Conservation (phyloP, 768 basidiomycete species). For the Melanogaster broomeanus region DNA sequence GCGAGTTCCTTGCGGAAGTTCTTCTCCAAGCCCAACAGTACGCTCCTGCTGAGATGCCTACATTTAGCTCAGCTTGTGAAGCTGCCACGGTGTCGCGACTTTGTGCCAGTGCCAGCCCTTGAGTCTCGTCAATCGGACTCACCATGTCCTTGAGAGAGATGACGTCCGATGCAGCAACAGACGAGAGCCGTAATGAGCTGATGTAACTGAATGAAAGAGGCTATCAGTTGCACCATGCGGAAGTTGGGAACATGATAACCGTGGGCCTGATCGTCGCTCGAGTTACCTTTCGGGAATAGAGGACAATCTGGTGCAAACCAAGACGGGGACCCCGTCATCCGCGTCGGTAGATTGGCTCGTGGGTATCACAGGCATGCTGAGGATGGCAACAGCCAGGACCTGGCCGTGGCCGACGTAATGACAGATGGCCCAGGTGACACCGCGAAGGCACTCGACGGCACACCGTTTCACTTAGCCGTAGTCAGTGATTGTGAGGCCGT, state of each 20-base stretch:
- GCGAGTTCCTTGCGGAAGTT: conserved; percentile 15
- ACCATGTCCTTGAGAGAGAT: conserved; percentile 20
- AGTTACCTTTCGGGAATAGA: not conserved
- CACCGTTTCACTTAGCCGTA: not conserved
- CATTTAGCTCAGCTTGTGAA: conserved; percentile 8
- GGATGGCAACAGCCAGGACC: not conserved
- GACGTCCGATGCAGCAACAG: conserved; percentile 9
- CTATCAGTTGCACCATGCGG: conserved; percentile 1
- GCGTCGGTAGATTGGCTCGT: not conserved
- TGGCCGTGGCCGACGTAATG: not conserved
- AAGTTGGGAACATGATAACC: not conserved
- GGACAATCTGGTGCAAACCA: not conserved
- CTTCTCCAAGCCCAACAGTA: conserved; percentile 8
- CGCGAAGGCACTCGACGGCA: not conserved
- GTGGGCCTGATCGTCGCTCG: not conserved
- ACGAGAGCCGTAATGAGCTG: conserved; percentile 4
- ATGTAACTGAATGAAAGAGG: conserved; percentile 6
- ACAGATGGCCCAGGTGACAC: conserved; percentile 1
- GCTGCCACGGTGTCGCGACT: conserved; percentile 1
- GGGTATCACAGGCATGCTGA: too few relatives aligned
- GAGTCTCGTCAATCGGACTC: conserved; percentile 9
- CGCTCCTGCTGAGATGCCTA: conserved; percentile 14
- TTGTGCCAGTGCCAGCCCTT: not conserved
- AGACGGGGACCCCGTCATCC: not conserved
- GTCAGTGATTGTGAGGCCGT: conserved; percentile 5